Percentiles rank a stretch among this genome's conserved stretches.
Conservation (phyloP, 768 basidiomycete genomes). For the Phaffia australis region DNA sequence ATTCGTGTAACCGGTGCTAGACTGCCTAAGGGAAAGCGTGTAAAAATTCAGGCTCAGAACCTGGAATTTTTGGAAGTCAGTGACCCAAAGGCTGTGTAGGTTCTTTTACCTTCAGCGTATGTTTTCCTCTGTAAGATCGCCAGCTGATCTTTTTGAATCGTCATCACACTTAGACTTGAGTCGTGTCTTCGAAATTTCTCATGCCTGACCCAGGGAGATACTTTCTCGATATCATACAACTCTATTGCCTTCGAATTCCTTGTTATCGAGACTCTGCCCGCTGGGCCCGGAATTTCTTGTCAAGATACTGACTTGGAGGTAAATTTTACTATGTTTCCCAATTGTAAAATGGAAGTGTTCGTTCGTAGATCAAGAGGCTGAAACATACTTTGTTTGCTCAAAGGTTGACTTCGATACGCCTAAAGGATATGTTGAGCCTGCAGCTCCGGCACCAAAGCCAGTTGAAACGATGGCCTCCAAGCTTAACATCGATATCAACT, state of each 20-base stretch:
- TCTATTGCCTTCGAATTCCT: slow-evolving; percentile 87
- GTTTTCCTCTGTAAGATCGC: not conserved
- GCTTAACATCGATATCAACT: slow-evolving; percentile 69
- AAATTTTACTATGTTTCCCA: not conserved
- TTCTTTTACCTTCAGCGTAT: slow-evolving; percentile 26
- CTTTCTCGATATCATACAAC: slow-evolving; percentile 97
- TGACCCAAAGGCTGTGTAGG: slow-evolving; percentile 94
- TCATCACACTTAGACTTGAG: slow-evolving; percentile 56
- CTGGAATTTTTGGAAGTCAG: slow-evolving; percentile 93
- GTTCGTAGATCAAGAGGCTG: not conserved
- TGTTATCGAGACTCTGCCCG: slow-evolving; percentile 76
- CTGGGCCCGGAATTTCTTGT: slow-evolving; percentile 76
- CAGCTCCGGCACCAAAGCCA: slow-evolving; percentile 61
- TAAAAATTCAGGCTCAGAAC: slow-evolving; percentile 93
- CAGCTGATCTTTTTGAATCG: not conserved
- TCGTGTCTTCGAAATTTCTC: slow-evolving; percentile 89
- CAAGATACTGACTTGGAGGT: slow-evolving; percentile 88
- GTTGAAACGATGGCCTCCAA: slow-evolving; percentile 91
- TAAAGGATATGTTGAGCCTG: slow-evolving; percentile 75
- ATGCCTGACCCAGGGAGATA: slow-evolving; percentile 83
- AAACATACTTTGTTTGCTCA: not conserved
- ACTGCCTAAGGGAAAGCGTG: slow-evolving; percentile 82
- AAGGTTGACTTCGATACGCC: slow-evolving; percentile 87
- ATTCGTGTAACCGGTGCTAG: slow-evolving; percentile 82
- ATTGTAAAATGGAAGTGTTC: not conserved